Evolutionary conservation across 176 grass and related monocot species (phyloP), one percentile per base, ranked within the genome.

Genomic region (Phoenix dactylifera): DNA sequence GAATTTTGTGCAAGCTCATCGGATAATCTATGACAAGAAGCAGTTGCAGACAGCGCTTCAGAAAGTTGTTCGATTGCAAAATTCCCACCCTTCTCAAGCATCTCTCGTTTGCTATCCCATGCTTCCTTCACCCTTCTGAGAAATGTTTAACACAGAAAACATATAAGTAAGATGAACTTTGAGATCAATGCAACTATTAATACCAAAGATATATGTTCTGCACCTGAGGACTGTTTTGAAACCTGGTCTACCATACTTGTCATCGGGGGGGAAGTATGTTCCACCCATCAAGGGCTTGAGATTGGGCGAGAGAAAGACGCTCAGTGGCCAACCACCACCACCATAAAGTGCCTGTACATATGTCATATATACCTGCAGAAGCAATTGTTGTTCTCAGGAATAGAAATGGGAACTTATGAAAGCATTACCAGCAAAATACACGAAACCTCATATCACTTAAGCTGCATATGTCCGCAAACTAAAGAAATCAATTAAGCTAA

Each of bases 221-320:
- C 35, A 96, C 92, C 92, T 96, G 56, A 96, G 71, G 57, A 90
- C 58, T 77, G 87, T 90, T 71, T 96, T 96, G 78, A 96, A 96
- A n/a, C 92, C 92, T 15, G 83, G 81, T 85, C 81, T 63, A 28
- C 87, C 87, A 79, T 85, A 82, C 4, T 90, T 85, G 63, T 96
- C 92, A 85, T 96, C 86, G 0, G 92, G 92, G 58, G 92, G 87
- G 49, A 96, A 96, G 78, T 96, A 96, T 12, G 92, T 90, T 39
- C 92, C 92, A n/a, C 92, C 92, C 92, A 96, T 90, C 50, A 96
- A 66, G 1, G 87, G 92, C 65, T 88, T 96, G 55, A 96, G 75
- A 61, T 72, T 82, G 35, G 92, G 83, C 14, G 92, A 87, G 66
- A 96, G 65, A 72, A 96, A 96, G 17, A 85, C 81, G n/a, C 80